Conservation (phyloP, 768 basidiomycete genomes). For the Thelephora aurantiotincta region DNA sequence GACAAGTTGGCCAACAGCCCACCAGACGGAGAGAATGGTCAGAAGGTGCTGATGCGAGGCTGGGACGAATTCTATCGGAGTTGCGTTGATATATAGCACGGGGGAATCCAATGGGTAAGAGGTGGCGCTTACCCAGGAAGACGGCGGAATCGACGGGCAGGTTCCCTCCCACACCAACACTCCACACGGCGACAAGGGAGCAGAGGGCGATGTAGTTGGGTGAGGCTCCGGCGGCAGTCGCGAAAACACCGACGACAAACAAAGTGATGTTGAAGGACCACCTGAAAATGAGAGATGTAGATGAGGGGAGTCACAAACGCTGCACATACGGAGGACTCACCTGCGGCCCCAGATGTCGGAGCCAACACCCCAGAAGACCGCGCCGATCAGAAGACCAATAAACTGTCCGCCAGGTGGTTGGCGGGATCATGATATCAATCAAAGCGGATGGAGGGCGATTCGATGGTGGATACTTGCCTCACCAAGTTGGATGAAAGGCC, state of each 20-base stretch:
- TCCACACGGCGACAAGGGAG: slow-evolving; percentile 40
- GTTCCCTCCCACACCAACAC: slow-evolving; percentile 62
- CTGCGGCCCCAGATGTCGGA: slow-evolving; percentile 61
- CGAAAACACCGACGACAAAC: slow-evolving; percentile 53
- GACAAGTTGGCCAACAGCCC: slow-evolving; percentile 63
- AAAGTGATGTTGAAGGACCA: slow-evolving; percentile 62
- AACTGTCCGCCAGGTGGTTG: slow-evolving; percentile 16
- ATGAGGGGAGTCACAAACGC: neutral
- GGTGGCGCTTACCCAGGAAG: slow-evolving; percentile 38
- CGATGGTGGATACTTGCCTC: slow-evolving; percentile 17
- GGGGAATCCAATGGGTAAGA: neutral
- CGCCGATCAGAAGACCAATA: slow-evolving; percentile 55
- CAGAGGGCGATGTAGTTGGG: slow-evolving; percentile 36
- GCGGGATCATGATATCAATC: too few species aligned
- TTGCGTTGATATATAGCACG: neutral
- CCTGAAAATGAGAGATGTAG: slow-evolving; percentile 15
- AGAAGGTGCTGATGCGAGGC: slow-evolving; percentile 63
- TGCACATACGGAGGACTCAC: slow-evolving; percentile 20
- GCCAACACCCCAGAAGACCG: slow-evolving; percentile 52
- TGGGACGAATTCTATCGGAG: slow-evolving; percentile 44
- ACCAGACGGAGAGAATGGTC: slow-evolving; percentile 66
- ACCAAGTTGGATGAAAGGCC: slow-evolving; percentile 51
- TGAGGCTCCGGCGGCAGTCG: slow-evolving; percentile 45
- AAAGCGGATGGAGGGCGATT: too few species aligned
- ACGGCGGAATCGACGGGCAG: slow-evolving; percentile 65